Conservation (phyloP, 179 eudicot genomes). For the Beta corolliflora region DNA sequence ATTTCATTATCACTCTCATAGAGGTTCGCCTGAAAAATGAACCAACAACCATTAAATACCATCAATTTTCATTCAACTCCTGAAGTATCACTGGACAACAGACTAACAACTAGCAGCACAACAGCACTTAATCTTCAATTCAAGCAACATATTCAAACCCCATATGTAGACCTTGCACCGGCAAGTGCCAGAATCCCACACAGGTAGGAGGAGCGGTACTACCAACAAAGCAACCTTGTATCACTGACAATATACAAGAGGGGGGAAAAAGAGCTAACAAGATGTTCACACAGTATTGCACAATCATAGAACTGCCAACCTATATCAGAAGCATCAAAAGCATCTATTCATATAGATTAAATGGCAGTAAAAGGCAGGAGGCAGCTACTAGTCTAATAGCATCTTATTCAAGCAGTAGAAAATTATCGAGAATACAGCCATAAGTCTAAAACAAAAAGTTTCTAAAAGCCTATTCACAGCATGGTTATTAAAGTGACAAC, state of each 20-base stretch:
- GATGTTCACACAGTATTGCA: not conserved
- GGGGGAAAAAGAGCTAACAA: not conserved
- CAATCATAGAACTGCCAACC: not conserved
- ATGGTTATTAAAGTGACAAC: not conserved
- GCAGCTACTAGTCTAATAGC: not conserved
- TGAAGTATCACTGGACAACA: not conserved
- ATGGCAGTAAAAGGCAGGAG: not conserved
- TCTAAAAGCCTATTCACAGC: not conserved
- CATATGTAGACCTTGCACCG: not conserved
- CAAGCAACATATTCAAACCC: not conserved
- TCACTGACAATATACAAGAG: not conserved
- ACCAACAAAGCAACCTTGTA: not conserved
- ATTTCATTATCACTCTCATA: conserved; percentile 60
- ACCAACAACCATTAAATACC: conserved; percentile 16
- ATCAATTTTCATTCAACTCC: not conserved
- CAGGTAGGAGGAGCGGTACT: not conserved
- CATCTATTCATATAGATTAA: not conserved
- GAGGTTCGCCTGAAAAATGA: conserved; percentile 53
- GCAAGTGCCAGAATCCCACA: not conserved
- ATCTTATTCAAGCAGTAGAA: not conserved
- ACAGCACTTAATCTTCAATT: conserved; percentile 14
- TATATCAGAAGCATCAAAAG: not conserved
- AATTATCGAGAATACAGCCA: not conserved
- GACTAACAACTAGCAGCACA: not conserved
- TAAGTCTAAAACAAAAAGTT: not conserved